Evolutionary conservation across 2,329 filamentous ascomycete genomes (phyloP).

Genomic region (Trichothecium sympodiale): DNA sequence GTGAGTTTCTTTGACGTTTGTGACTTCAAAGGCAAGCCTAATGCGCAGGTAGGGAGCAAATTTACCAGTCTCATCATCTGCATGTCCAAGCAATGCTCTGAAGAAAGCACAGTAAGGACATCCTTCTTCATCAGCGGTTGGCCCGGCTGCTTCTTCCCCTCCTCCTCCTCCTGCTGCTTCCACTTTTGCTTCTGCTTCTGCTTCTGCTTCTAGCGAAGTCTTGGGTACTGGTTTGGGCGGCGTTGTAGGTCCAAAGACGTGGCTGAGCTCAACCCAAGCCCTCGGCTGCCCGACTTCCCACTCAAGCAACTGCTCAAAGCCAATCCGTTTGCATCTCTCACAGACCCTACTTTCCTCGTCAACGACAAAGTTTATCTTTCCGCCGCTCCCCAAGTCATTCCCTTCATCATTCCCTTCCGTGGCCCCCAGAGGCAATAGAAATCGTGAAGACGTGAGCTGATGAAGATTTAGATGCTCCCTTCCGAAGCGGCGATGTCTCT

Average conservation of each 20-base stretch:
- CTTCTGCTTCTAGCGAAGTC: slow-evolving; percentile 1
- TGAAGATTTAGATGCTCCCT: slow-evolving; percentile 11
- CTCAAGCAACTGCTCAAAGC: slow-evolving; percentile 23
- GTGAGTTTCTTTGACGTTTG: slow-evolving; percentile 24
- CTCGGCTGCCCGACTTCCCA: slow-evolving; percentile 23
- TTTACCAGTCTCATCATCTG: slow-evolving; percentile 15
- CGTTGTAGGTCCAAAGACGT: slow-evolving; percentile 7
- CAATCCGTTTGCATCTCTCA: slow-evolving; percentile 20
- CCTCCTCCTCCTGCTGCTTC: slow-evolving; percentile 1
- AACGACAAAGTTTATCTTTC: neutral
- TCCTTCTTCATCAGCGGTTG: slow-evolving; percentile 6
- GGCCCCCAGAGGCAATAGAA: neutral
- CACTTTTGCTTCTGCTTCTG: too few species aligned
- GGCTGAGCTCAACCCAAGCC: slow-evolving; percentile 24
- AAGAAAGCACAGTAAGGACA: slow-evolving; percentile 29
- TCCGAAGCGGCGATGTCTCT: neutral
- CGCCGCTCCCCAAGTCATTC: neutral
- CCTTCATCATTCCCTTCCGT: slow-evolving; percentile 5
- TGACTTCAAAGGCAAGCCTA: slow-evolving; percentile 24
- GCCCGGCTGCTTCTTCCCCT: slow-evolving; percentile 6
- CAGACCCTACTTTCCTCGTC: slow-evolving; percentile 10
- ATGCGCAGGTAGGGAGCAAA: slow-evolving; percentile 27
- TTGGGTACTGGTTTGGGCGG: neutral
- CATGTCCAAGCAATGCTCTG: slow-evolving; percentile 19
- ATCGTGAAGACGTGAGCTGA: slow-evolving; percentile 19